phyloP scores from a whole-genome alignment of 225 moss, liverwort and hornwort genomes.

The Takakia lepidozioides region DNA sequence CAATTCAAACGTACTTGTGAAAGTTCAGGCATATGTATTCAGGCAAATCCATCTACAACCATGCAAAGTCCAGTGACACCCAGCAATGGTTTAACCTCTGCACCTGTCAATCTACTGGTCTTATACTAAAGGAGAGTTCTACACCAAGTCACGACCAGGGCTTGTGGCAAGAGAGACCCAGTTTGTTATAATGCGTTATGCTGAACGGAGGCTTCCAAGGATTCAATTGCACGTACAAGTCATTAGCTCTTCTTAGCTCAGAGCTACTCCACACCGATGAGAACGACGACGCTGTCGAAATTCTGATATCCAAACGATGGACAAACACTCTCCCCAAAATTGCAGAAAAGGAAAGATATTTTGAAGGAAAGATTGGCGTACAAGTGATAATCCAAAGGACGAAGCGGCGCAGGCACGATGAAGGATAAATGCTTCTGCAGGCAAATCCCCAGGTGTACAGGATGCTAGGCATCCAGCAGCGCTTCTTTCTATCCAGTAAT shows the following conservation, averaged over 20 bases:
- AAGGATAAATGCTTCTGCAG: slow-evolving; percentile 31
- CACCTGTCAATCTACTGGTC: neutral
- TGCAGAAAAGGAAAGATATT: neutral
- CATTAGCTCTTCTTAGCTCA: too few species aligned
- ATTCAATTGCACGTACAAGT: too few species aligned
- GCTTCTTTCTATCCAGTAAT: slow-evolving; percentile 29
- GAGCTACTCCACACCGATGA: too few species aligned
- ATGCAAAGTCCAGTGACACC: too few species aligned
- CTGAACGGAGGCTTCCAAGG: too few species aligned
- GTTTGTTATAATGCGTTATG: too few species aligned
- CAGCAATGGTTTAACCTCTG: too few species aligned
- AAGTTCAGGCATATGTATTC: too few species aligned
- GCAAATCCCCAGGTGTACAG: slow-evolving; percentile 64
- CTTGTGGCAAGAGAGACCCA: too few species aligned
- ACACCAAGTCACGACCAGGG: neutral
- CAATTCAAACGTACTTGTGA: too few species aligned
- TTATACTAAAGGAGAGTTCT: neutral
- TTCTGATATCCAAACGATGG: neutral
- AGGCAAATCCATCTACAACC: too few species aligned
- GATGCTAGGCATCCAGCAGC: slow-evolving; percentile 75
- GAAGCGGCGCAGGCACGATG: slow-evolving; percentile 27
- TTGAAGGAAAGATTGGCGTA: slow-evolving; percentile 24
- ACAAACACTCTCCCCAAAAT: neutral
- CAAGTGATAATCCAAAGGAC: slow-evolving; percentile 66
- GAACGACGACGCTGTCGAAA: too few species aligned